Base-by-base conservation (phyloP, 2,329 filamentous ascomycete species). In the Metarhizium humberi region DNA sequence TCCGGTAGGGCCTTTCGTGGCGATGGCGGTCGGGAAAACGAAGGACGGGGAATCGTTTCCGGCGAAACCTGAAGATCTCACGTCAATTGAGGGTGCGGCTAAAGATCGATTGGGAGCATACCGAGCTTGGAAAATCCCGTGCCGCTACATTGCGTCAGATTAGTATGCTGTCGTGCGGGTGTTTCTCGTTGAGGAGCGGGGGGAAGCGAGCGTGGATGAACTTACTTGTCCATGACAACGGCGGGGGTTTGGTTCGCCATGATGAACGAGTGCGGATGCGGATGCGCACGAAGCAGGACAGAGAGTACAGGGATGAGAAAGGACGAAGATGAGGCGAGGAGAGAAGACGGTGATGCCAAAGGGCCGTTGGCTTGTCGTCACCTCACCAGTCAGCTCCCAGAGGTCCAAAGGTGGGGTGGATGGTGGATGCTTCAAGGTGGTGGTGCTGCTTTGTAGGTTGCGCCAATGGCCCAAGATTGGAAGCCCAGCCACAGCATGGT, bases 151-250 rank as follows among this genome's bases (percentile, higher is more conserved):
- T 65, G 59, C 63, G 38, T 63, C 58, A 61, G 54, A 66, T 73
- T 67, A 70, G 63, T 62, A 48, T 64, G 55, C 62, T 54, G 56
- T 62, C 32, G 32, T 58, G 59, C 62, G 55, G 60, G 51, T 59
- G 58, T 56, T 59, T 63, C 56, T 62, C 46, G 58, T 59, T 58
- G 62, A 62, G 61, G 57, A 57, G 63, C 61, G 69, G 53, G 50
- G 34, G 50, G 34, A 46, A 47, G 65, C 67, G 60, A 67, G 65
- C 61, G 67, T 71, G 59, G 67, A 81, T 89, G 75, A 67, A 82
- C 90, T 77, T 87, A 96, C 94, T 99, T 99, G 94, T 99, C 94
- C 92, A 99, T 99, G 90, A 99, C 94, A 96, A 99, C 94, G 89
- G 94, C 94, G 68, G 94, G 94, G 72, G 94, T 97, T 85, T 97